A percentile compares a stretch with the other conserved stretches of the same genome.
Conservation (phyloP, 2,329 filamentous ascomycete species). For the Rutstroemia sp. region DNA sequence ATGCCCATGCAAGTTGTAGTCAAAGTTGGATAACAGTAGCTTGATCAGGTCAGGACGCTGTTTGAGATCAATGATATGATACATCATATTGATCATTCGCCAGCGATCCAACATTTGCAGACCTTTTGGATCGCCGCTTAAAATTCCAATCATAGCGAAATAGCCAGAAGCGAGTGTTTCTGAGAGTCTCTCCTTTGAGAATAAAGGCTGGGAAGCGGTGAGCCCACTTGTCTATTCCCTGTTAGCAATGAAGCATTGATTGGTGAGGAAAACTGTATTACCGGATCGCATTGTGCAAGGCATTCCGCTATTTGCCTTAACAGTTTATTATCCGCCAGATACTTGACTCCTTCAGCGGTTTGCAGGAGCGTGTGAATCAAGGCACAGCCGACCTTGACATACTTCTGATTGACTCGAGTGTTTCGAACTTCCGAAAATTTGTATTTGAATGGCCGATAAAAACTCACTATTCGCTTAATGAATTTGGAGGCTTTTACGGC, state of each 20-base stretch:
- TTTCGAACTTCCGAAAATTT: conserved; percentile 87
- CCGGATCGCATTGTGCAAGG: conserved; percentile 86
- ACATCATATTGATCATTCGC: conserved; percentile 99
- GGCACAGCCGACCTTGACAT: conserved; percentile 82
- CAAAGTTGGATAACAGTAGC: conserved; percentile 80
- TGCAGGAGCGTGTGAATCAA: conserved; percentile 81
- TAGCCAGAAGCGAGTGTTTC: conserved; percentile 90
- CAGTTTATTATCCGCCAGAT: conserved; percentile 85
- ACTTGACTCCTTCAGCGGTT: conserved; percentile 75
- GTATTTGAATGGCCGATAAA: conserved; percentile 95
- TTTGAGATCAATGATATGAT: conserved; percentile 89
- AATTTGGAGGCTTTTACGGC: conserved; percentile 94
- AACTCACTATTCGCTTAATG: conserved; percentile 87
- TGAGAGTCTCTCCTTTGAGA: conserved; percentile 74
- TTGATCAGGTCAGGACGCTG: conserved; percentile 89
- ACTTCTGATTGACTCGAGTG: conserved; percentile 88
- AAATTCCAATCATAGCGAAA: conserved; percentile 81
- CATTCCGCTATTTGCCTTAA: conserved; percentile 93
- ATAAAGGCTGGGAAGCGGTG: conserved; percentile 80
- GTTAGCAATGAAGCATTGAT: conserved; percentile 13
- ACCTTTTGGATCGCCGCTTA: conserved; percentile 77
- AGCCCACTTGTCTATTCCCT: conserved; percentile 53
- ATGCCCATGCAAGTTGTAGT: conserved; percentile 84
- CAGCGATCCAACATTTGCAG: conserved; percentile 87
- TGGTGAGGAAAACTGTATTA: conserved; percentile 34